phyloP scores from a whole-genome alignment of 2,329 filamentous ascomycete genomes.

The Elsinoe fawcettii region DNA sequence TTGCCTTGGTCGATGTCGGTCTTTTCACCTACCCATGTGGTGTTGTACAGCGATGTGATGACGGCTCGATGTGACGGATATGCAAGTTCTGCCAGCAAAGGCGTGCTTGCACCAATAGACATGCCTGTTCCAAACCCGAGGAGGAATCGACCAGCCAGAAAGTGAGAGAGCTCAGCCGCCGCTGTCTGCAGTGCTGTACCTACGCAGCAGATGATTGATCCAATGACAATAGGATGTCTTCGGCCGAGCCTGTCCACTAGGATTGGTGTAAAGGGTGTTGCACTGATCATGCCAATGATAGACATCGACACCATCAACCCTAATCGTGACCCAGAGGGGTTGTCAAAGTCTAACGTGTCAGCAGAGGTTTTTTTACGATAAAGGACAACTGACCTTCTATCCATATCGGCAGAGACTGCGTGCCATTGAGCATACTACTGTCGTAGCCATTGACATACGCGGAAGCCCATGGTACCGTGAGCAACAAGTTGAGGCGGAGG shows the following conservation, averaged over 20 bases:
- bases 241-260: slow-evolving; percentile 5
- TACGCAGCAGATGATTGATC: background rate
- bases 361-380: background rate
- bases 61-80: slow-evolving; percentile 36
- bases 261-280: background rate
- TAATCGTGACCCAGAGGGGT: slow-evolving; percentile 18
- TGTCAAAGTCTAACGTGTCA: slow-evolving; percentile 15
- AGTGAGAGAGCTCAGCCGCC: slow-evolving; percentile 22
- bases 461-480: slow-evolving; percentile 2
- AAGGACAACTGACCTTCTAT: background rate
- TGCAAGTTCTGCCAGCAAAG: slow-evolving; percentile 40
- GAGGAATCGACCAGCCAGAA: slow-evolving; percentile 33
- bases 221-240: background rate
- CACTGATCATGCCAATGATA: slow-evolving; percentile 18
- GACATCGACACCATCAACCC: slow-evolving; percentile 21
- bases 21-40: slow-evolving; percentile 16
- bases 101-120: slow-evolving; percentile 28
- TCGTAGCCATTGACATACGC: slow-evolving; percentile 11
- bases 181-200: slow-evolving; percentile 19
- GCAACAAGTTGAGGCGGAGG: slow-evolving; percentile 10
- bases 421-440: slow-evolving; percentile 12
- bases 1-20: background rate
- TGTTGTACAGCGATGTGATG: slow-evolving; percentile 28
- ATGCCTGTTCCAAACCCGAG: slow-evolving; percentile 32
- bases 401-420: slow-evolving; percentile 8